A percentile compares a stretch with the other conserved stretches of the same genome.
These are phyloP conservation scores for Lupinus albus DNA, from an alignment of 306 rosid genomes.

Conservation along the genomic window DNA sequence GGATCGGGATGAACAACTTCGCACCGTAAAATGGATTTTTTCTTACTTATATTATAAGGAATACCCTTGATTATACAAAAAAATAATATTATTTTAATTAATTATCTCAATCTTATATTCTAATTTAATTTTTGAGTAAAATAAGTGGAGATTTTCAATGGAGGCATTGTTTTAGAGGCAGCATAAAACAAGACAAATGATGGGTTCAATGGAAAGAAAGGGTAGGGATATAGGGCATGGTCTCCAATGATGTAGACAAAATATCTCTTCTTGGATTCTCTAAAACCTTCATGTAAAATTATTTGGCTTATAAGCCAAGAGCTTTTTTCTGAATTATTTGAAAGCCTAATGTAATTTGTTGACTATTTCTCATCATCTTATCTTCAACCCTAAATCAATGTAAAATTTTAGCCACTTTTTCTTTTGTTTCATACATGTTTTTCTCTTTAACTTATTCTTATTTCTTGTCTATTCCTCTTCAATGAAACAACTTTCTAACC, in stretches of 20 bases:
- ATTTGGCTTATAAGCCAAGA: constrained; percentile 64
- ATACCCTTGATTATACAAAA: no score
- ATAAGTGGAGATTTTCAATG: constrained; percentile 44
- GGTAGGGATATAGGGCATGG: constrained; percentile 58
- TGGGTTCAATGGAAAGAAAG: constrained; percentile 61
- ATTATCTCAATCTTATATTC: constrained; percentile 10
- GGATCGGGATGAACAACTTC: no score
- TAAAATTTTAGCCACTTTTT: constrained; percentile 22
- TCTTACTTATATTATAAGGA: no score
- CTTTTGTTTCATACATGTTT: constrained; percentile 38
- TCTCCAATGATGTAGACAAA: constrained; percentile 89
- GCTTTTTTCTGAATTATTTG: constrained; percentile 47
- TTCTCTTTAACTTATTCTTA: constrained; percentile 29
- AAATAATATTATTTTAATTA: no score
- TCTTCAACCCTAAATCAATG: constrained; percentile 36
- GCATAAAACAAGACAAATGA: constrained; percentile 58
- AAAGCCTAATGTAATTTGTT: constrained; percentile 30
- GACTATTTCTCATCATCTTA: constrained; percentile 30
- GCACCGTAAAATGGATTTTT: no score
- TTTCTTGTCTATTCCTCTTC: constrained; percentile 40
- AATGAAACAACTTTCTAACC: constrained; percentile 35
- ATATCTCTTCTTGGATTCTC: constrained; percentile 79
- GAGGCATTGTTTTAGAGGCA: constrained; percentile 50
- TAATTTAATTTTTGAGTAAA: constrained; percentile 35
- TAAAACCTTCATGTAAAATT: constrained; percentile 67